phyloP scores from a whole-genome alignment of 306 rosid genomes.

The Styphnolobium japonicum region DNA sequence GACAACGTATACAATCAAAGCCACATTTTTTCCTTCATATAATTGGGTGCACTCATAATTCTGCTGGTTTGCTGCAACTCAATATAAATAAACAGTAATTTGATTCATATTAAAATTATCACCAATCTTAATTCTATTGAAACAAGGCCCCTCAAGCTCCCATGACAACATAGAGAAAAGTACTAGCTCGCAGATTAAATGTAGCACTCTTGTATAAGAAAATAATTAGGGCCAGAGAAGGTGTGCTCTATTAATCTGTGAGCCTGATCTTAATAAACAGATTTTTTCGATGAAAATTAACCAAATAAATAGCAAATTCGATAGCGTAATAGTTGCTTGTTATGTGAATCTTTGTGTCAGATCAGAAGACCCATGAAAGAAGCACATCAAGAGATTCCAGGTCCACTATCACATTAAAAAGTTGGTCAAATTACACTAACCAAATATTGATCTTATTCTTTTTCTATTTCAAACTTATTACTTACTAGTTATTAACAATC shows the following conservation, averaged over 20 bases:
- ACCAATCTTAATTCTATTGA: too few relatives aligned
- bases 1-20: too few relatives aligned
- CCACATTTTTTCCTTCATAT: too few relatives aligned
- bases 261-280: neutral
- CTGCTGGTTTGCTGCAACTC: too few relatives aligned
- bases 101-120: neutral
- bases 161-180: too few relatives aligned
- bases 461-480: neutral
- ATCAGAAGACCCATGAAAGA: neutral
- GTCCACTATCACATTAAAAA: neutral
- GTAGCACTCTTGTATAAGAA: neutral
- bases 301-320: neutral
- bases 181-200: neutral
- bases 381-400: neutral
- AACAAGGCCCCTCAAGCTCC: too few relatives aligned
- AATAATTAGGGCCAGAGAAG: neutral
- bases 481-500: neutral
- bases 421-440: neutral
- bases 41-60: too few relatives aligned
- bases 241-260: neutral
- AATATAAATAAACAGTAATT: neutral
- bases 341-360: neutral
- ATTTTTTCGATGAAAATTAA: neutral
- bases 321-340: too few relatives aligned
- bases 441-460: neutral